These are phyloP conservation scores for Osmanthus fragrans DNA, from an alignment of 257 asterid species.

Conservation along the genomic window DNA sequence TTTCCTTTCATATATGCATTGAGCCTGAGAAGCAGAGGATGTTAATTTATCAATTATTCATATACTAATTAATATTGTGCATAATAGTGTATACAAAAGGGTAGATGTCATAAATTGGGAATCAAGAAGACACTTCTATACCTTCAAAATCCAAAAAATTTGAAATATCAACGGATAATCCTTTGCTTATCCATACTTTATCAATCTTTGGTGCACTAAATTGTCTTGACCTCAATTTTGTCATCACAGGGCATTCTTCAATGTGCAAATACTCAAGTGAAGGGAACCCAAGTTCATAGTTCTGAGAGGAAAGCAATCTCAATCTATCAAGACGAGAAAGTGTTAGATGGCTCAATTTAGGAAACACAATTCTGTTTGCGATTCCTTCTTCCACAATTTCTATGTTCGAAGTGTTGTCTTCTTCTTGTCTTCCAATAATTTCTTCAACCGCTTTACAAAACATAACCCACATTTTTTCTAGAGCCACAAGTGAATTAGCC, in stretches of 20 bases:
- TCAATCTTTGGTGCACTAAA: conserved; percentile 35
- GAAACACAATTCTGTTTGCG: not conserved
- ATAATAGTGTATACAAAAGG: too few relatives aligned
- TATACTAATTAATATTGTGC: too few relatives aligned
- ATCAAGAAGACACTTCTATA: too few relatives aligned
- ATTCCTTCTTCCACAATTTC: not conserved
- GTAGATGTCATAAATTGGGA: too few relatives aligned
- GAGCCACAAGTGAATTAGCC: conserved; percentile 2
- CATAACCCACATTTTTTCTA: not conserved
- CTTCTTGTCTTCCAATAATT: too few relatives aligned
- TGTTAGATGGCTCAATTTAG: not conserved
- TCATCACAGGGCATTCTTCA: not conserved
- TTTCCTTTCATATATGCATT: too few relatives aligned
- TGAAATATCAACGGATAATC: not conserved
- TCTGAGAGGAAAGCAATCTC: not conserved
- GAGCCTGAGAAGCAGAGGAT: too few relatives aligned
- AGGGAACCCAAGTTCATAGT: not conserved
- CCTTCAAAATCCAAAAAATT: too few relatives aligned
- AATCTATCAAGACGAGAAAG: not conserved
- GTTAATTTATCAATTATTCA: too few relatives aligned
- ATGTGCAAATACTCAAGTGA: not conserved
- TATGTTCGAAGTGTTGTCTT: too few relatives aligned
- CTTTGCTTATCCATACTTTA: conserved; percentile 28
- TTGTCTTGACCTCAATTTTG: conserved; percentile 16
- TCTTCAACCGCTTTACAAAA: not conserved